phyloP scores from a whole-genome alignment of 352 stramenopile species.

The Peronospora destructor region DNA sequence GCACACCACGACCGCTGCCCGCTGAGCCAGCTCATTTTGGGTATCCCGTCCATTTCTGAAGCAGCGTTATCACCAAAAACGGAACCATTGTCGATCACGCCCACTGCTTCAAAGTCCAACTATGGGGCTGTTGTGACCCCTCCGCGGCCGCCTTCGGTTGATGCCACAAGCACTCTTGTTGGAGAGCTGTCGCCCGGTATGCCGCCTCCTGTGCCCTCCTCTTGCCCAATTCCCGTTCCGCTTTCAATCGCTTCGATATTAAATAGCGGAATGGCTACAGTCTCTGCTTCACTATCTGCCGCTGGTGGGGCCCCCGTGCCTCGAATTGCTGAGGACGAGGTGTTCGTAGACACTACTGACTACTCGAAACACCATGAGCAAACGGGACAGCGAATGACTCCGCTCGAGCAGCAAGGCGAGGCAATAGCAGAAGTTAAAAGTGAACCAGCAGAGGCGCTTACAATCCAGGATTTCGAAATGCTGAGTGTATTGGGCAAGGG shows the following conservation, averaged over 20 bases:
- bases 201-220: conserved; percentile 29
- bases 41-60: conserved; percentile 48
- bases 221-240: conserved; percentile 18
- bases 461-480: conserved; percentile 89
- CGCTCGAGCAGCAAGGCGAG: conserved; percentile 11
- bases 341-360: conserved; percentile 31
- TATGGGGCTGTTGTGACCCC: conserved; percentile 14
- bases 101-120: conserved; percentile 11
- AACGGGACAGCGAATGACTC: conserved; percentile 23
- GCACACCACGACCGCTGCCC: conserved; percentile 40
- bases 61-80: conserved; percentile 17
- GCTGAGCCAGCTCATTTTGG: conserved; percentile 62
- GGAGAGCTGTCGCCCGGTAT: conserved; percentile 38
- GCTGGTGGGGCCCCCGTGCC: conserved; percentile 13
- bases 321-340: conserved; percentile 30
- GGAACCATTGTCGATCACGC: conserved; percentile 18
- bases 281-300: conserved; percentile 3
- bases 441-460: conserved; percentile 45
- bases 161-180: conserved; percentile 34
- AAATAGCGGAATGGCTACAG: conserved; percentile 5
- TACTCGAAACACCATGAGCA: conserved; percentile 26
- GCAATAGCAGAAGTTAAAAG: conserved; percentile 8
- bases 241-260: conserved; percentile 8
- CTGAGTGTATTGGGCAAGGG: conserved; percentile 81
- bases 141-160: conserved; percentile 20